phyloP scores from a whole-genome alignment of 768 basidiomycete genomes.

The Mycena amicta region DNA sequence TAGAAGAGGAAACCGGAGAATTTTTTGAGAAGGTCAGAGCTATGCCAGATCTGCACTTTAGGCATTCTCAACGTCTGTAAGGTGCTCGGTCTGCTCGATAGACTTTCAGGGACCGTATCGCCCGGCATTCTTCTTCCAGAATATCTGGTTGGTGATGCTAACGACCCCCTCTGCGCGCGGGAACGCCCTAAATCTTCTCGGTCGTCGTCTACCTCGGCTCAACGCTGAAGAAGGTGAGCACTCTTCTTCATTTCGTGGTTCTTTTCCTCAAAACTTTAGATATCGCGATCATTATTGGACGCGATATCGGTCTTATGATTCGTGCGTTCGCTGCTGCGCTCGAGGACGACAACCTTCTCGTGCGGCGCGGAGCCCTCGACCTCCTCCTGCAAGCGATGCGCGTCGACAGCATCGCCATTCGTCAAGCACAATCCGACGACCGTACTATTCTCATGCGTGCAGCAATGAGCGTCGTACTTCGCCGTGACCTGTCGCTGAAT shows the following conservation, averaged over 20 bases:
- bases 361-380: constrained; percentile 84
- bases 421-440: constrained; percentile 71
- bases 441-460: constrained; percentile 83
- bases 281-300: constrained; percentile 72
- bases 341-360: constrained; percentile 93
- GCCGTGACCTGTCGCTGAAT: constrained; percentile 91
- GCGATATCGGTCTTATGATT: constrained; percentile 91
- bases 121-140: constrained; percentile 93
- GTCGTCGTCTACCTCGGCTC: constrained; percentile 73
- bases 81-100: constrained; percentile 81
- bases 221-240: constrained; percentile 67
- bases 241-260: neutral
- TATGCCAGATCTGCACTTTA: constrained; percentile 9
- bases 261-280: constrained; percentile 39
- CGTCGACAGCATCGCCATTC: constrained; percentile 71
- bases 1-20: constrained; percentile 97
- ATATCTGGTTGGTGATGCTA: constrained; percentile 91
- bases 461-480: constrained; percentile 84
- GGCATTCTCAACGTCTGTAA: constrained; percentile 30
- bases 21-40: constrained; percentile 83
- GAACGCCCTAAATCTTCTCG: constrained; percentile 85
- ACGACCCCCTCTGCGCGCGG: constrained; percentile 86
- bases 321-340: constrained; percentile 88
- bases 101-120: constrained; percentile 81
- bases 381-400: constrained; percentile 77